These are phyloP conservation scores for Mariannaea sp. DNA, from an alignment of 2,329 filamentous ascomycete species.

Conservation along the genomic window DNA sequence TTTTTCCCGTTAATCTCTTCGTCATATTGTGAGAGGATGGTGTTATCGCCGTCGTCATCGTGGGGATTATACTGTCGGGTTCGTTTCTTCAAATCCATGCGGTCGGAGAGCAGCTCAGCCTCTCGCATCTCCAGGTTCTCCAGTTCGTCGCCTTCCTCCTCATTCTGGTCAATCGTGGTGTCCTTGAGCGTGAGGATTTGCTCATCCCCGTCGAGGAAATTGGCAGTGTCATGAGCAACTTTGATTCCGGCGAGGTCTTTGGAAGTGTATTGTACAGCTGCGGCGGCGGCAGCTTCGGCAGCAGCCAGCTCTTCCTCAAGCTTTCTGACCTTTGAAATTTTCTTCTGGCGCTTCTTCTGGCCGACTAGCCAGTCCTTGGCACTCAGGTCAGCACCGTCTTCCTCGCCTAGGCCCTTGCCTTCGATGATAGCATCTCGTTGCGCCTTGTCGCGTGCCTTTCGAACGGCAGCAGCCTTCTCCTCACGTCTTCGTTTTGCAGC, in stretches of 20 bases:
- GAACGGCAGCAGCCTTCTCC: slow-evolving; percentile 79
- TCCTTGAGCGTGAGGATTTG: slow-evolving; percentile 96
- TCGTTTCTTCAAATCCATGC: slow-evolving; percentile 86
- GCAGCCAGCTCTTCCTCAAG: slow-evolving; percentile 78
- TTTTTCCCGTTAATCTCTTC: slow-evolving; percentile 94
- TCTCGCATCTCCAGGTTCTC: slow-evolving; percentile 77
- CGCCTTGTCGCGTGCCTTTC: slow-evolving; percentile 83
- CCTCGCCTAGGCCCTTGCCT: slow-evolving; percentile 83
- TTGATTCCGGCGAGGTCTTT: slow-evolving; percentile 88
- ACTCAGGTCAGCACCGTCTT: slow-evolving; percentile 68
- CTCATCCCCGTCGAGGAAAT: slow-evolving; percentile 82
- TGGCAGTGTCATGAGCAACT: slow-evolving; percentile 83
- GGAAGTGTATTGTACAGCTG: slow-evolving; percentile 74
- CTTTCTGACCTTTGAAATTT: slow-evolving; percentile 77
- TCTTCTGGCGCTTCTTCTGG: slow-evolving; percentile 92
- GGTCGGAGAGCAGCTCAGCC: slow-evolving; percentile 73
- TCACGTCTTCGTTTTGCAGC: slow-evolving; percentile 78
- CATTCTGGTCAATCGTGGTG: slow-evolving; percentile 79
- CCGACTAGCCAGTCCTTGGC: slow-evolving; percentile 85
- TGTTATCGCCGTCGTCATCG: slow-evolving; percentile 65
- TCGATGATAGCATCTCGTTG: slow-evolving; percentile 76
- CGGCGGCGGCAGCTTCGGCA: slow-evolving; percentile 68
- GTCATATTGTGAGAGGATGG: slow-evolving; percentile 88
- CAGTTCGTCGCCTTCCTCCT: slow-evolving; percentile 88
- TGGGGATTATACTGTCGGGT: slow-evolving; percentile 87